Percentiles rank a stretch among this genome's conserved stretches.
phyloP scores from a whole-genome alignment of 140 eudicot species.

The Erigeron philadelphicus region DNA sequence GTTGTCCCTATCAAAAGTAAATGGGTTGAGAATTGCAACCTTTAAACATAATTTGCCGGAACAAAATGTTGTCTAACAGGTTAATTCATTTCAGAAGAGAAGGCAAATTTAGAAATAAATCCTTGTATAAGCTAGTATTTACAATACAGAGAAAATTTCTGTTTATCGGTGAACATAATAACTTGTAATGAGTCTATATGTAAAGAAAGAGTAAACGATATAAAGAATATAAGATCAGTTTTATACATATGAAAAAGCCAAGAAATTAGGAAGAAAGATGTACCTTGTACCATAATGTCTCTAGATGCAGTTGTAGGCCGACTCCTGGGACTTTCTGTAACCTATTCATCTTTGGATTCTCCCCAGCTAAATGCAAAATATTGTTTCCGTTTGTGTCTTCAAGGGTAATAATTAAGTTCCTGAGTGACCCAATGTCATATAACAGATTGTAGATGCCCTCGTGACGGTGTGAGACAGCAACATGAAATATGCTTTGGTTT shows the following conservation, averaged over 20 bases:
- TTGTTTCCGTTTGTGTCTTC: constrained; percentile 8
- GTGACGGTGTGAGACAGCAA: constrained; percentile 33
- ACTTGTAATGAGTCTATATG: too few relatives aligned
- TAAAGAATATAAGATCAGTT: not conserved
- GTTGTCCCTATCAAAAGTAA: too few relatives aligned
- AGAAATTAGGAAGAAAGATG: not conserved
- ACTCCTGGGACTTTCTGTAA: constrained; percentile 6
- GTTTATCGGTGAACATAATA: too few relatives aligned
- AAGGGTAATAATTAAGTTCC: constrained; percentile 30
- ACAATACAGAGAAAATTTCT: too few relatives aligned
- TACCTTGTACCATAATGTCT: constrained; percentile 8
- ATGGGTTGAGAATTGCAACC: too few relatives aligned
- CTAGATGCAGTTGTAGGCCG: constrained; percentile 1
- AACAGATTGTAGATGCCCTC: constrained; percentile 25
- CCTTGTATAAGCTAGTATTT: too few relatives aligned
- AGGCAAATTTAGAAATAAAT: too few relatives aligned
- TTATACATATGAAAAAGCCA: not conserved
- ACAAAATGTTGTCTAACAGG: too few relatives aligned
- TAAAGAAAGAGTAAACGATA: not conserved
- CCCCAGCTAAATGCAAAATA: constrained; percentile 9
- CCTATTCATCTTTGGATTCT: constrained; percentile 1
- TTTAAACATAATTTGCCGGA: too few relatives aligned
- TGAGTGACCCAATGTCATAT: constrained; percentile 28
- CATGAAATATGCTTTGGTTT: constrained; percentile 33
- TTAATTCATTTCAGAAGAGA: too few relatives aligned